Conservation (phyloP, 805 yeast genomes). For the Starmera pachycereana region DNA sequence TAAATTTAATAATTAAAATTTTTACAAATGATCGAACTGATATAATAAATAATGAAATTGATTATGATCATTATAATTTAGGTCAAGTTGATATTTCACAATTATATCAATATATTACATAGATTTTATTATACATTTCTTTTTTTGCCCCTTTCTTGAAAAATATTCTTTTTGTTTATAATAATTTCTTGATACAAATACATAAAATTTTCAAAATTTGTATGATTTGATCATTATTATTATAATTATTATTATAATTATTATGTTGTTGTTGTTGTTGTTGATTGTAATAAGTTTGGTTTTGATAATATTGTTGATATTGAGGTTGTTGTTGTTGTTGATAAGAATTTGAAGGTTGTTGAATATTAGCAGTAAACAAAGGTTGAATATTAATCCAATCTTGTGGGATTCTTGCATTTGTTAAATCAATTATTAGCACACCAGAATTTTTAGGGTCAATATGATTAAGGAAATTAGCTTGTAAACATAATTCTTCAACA, state of each 20-base stretch:
- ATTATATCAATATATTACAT: background rate
- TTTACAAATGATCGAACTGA: background rate
- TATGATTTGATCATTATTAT: constrained; percentile 7
- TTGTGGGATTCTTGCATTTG: constrained; percentile 34
- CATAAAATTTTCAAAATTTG: constrained; percentile 21
- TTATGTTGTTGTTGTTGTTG: constrained; percentile 10
- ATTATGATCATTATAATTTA: constrained; percentile 14
- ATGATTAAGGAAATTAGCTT: constrained; percentile 48
- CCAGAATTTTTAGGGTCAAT: constrained; percentile 72
- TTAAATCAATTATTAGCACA: constrained; percentile 61
- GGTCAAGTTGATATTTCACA: constrained; percentile 6
- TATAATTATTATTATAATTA: constrained; percentile 8
- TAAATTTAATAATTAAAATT: background rate
- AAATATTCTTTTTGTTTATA: constrained; percentile 1
- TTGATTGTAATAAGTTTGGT: constrained; percentile 14
- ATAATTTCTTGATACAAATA: constrained; percentile 21
- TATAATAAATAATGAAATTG: constrained; percentile 11
- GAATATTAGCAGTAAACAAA: constrained; percentile 8
- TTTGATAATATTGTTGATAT: constrained; percentile 9
- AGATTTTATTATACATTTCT: constrained; percentile 1
- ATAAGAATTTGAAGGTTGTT: constrained; percentile 19
- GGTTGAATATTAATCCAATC: constrained; percentile 20
- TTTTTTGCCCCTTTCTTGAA: too few relatives aligned
- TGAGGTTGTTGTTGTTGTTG: constrained; percentile 20
- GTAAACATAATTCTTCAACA: constrained; percentile 63